Percentiles rank a stretch among this genome's conserved stretches.
phyloP scores from a whole-genome alignment of 2,329 filamentous ascomycete species.

The Calcarisporium arbuscula region DNA sequence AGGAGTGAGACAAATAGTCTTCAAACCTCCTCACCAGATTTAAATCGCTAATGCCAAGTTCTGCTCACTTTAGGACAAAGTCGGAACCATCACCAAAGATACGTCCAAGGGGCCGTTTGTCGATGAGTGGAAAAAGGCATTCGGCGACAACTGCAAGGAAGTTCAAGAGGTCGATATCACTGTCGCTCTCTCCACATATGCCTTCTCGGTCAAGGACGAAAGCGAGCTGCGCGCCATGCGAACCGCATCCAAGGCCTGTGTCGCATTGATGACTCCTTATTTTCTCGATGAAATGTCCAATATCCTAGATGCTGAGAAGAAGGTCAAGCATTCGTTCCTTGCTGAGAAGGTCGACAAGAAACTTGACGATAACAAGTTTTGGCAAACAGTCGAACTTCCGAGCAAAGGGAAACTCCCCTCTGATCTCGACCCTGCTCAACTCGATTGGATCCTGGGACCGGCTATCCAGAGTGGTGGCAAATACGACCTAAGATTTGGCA shows the following conservation, averaged over 20 bases:
- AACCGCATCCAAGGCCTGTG: slow-evolving; percentile 88
- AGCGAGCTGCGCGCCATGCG: slow-evolving; percentile 90
- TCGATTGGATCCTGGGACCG: slow-evolving; percentile 91
- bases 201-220: slow-evolving; percentile 91
- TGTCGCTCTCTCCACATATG: slow-evolving; percentile 70
- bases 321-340: slow-evolving; percentile 82
- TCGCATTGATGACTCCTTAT: slow-evolving; percentile 90
- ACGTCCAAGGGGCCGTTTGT: slow-evolving; percentile 80
- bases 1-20: slow-evolving; percentile 55
- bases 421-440: slow-evolving; percentile 79
- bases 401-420: slow-evolving; percentile 70
- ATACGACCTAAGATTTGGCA: slow-evolving; percentile 80
- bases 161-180: slow-evolving; percentile 84
- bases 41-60: slow-evolving; percentile 9
- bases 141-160: slow-evolving; percentile 72
- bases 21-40: neutral
- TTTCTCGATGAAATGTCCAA: slow-evolving; percentile 98
- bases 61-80: slow-evolving; percentile 61
- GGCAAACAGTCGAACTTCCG: slow-evolving; percentile 68
- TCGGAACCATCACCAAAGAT: slow-evolving; percentile 82
- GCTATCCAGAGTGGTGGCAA: slow-evolving; percentile 92
- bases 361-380: slow-evolving; percentile 90
- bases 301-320: slow-evolving; percentile 93
- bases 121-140: slow-evolving; percentile 90
- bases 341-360: slow-evolving; percentile 86